Evolutionary conservation across 176 grass and related monocot genomes (phyloP), one percentile per base, ranked within the genome.

Genomic region (Oryza longistaminata): DNA sequence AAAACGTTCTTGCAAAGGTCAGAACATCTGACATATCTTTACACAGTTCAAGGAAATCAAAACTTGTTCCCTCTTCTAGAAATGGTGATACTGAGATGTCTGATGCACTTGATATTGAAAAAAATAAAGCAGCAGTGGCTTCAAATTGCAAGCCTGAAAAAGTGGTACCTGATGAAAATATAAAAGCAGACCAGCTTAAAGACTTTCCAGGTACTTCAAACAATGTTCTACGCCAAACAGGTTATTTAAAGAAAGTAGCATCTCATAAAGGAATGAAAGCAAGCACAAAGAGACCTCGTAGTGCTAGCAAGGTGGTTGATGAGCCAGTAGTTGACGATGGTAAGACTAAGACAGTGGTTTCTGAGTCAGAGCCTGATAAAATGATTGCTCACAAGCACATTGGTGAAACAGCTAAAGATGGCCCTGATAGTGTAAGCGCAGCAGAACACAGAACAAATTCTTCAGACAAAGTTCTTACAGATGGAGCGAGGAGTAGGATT

Each of bases 261-360:
- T 45, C 58, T 81, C 31, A 65, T 71, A 58, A 11, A 66, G 44
- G 24, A 53, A 82, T 25, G 16, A 77, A 70, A 26, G 44, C 73
- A 27, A 31, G 83, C 81, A 1, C 55, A 3, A 86, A 82, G 58
- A 82, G 73, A 33, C 43, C 24, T 9, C 33, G 10, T 39, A 77
- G 24, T 75, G 22, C 53, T 82, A 58, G 66, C 60, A 77, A 45
- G 10, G 79, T 86, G 34, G 48, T 53, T 86, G 88, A 90, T 83
- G 83, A 21, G 4, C 78, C 67, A 55, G 24, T 81, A 49, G 11
- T 78, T 77, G 60, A 72, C 55, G 46, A 65, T 58, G 55, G 14
- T 21, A 77, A 78, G 34, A 64, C 49, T 21, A 77, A 78, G 34
- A 64, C 49, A 82, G 24, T 46, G 27, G 34, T 76, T 78, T 19